Evolutionary conservation across 768 basidiomycete species (phyloP).

Genomic region (Leccinum aurantiacum): DNA sequence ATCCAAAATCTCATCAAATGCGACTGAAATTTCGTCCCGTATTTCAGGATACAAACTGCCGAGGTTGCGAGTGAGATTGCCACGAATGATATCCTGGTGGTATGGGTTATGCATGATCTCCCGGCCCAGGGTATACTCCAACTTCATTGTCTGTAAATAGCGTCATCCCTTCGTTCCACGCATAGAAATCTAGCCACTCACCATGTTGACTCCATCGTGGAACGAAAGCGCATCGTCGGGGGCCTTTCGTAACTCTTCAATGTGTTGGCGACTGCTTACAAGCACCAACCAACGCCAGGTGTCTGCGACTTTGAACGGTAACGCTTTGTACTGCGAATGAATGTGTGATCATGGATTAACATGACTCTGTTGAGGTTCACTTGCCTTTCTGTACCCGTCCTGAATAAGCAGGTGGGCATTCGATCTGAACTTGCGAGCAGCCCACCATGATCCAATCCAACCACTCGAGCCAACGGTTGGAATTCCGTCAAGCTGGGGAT

Average conservation of each 20-base stretch:
- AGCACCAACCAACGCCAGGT: not conserved
- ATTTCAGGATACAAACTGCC: not conserved
- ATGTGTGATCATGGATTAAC: not conserved
- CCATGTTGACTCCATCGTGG: conserved; percentile 32
- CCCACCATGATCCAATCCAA: conserved; percentile 30
- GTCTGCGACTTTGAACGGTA: not conserved
- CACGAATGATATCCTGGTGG: conserved; percentile 31
- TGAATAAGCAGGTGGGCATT: conserved; percentile 27
- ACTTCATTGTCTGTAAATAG: conserved; percentile 34
- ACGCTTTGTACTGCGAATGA: not conserved
- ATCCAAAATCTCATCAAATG: not conserved
- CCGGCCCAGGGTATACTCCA: conserved; percentile 39
- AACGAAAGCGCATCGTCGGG: conserved; percentile 41
- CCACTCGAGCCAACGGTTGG: conserved; percentile 31
- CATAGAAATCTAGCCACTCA: not conserved
- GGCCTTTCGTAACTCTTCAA: conserved; percentile 33
- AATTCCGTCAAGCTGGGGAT: conserved; percentile 27
- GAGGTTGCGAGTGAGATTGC: conserved; percentile 39
- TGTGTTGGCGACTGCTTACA: not conserved
- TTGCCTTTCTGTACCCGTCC: conserved; percentile 35
- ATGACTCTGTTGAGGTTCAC: not conserved
- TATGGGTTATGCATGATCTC: conserved; percentile 32
- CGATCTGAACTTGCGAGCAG: conserved; percentile 18
- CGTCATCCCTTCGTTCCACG: not conserved
- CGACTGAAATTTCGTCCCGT: not conserved